Evolutionary conservation across 805 yeast genomes (phyloP), one percentile per base, ranked within the genome.

Genomic region (Cyberlindnera sargentensis): DNA sequence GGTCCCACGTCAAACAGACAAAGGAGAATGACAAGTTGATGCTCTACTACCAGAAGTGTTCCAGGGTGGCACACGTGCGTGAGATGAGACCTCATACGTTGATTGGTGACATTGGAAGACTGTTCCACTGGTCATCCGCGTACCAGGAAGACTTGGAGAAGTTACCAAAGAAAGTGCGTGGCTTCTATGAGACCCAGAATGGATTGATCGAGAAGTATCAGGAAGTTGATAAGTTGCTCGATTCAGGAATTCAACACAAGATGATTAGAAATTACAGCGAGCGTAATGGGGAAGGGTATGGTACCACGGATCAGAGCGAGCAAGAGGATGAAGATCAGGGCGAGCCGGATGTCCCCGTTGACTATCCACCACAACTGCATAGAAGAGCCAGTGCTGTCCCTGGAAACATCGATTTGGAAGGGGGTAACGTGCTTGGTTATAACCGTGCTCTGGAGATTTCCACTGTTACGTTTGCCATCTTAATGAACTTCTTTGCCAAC

Each of bases 161-260:
- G 7, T 47, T 61, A 15, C 62, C 54, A 24, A 57, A 49, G 34
- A 43, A 50, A 8, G 41, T 75, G 5, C 62, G 68, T 27, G 44
- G 58, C 20, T 83, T 64, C 58, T 84, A 85, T 61, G 60, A 61
- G 35, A 57, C 63, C 3, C 91, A 84, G 61, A 84, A 84, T 57
- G 75, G 68, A 35, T 57, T 79, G 41, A 76, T 84, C 41, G 74
- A 71, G 25, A 66, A 76, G 42, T 82, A 75, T 53, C 59, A 60
- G 32, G 82, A 76, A 45, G 76, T 84, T 26, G 95, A 84, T 57
- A 65, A 68, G 40, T 65, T 84, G 41, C 66, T 84, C 37, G 93
- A 83, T 55, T 75, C 86, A 4, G 89, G 89, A 1, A 71, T 84
- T 45, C 84, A 80, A 50, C 70, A 72, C 46, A 67, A 73, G 36